Evolutionary conservation across 331 rosid genomes (phyloP).

Genomic region (Acacia concinna): DNA sequence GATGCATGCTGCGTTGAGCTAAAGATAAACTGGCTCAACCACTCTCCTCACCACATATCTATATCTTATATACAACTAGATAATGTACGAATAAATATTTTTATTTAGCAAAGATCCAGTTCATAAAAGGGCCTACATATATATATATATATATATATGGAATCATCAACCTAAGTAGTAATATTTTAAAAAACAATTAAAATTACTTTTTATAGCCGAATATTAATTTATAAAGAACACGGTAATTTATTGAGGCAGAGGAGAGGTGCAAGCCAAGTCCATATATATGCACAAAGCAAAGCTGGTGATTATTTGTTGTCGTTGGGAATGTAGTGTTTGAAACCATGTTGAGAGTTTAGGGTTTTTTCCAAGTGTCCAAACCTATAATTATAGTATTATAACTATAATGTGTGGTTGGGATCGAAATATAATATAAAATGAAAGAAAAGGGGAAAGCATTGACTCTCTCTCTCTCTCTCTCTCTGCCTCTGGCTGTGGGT

Average conservation of each 20-base stretch:
- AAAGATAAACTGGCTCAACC: background rate
- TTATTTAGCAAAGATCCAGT: background rate
- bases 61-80: background rate
- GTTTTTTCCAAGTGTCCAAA: background rate
- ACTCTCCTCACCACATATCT: background rate
- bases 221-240: background rate
- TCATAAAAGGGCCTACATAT: too few species aligned
- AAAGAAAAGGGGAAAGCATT: background rate
- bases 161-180: background rate
- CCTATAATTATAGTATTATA: background rate
- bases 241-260: background rate
- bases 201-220: background rate
- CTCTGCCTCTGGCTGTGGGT: background rate
- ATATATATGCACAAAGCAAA: background rate
- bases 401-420: background rate
- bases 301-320: background rate
- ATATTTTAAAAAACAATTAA: background rate
- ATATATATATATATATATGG: background rate
- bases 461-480: too few species aligned
- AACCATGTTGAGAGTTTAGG: background rate
- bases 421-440: too few species aligned
- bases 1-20: background rate
- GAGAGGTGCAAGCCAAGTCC: background rate
- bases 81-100: background rate
- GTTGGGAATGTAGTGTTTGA: background rate